These are phyloP conservation scores for Zizania palustris DNA, from an alignment of 202 grass and related monocot species.

Conservation along the genomic window DNA sequence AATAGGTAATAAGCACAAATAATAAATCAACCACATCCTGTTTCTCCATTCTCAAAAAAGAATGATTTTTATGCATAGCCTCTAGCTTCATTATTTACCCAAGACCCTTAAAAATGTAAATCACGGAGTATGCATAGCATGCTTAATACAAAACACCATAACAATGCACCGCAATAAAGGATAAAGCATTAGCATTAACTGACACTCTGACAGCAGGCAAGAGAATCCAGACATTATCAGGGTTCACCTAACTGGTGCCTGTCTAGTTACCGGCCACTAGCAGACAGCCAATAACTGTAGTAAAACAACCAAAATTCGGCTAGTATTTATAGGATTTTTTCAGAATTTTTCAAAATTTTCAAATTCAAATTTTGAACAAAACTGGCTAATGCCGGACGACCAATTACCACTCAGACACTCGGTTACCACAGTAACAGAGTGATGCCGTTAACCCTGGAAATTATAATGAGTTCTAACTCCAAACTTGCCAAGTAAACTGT, in stretches of 20 bases:
- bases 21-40: neutral
- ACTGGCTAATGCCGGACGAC: no score
- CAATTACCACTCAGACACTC: no score
- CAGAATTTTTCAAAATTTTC: no score
- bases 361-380: no score
- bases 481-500: neutral
- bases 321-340: no score
- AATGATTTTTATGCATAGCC: neutral
- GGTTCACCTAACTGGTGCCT: no score
- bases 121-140: neutral
- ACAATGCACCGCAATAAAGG: neutral
- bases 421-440: no score
- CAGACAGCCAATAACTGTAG: no score
- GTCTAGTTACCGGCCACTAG: no score
- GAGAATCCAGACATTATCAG: neutral
- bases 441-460: neutral
- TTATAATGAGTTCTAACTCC: constrained; percentile 2
- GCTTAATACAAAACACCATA: neutral
- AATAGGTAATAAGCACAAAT: constrained; percentile 12
- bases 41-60: neutral
- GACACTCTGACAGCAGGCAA: constrained; percentile 23
- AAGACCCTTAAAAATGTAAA: constrained; percentile 25
- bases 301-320: no score
- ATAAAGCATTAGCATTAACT: constrained; percentile 19
- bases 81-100: constrained; percentile 24